These are phyloP conservation scores for Sicyos edulis DNA, from an alignment of 306 rosid species.

Conservation along the genomic window DNA sequence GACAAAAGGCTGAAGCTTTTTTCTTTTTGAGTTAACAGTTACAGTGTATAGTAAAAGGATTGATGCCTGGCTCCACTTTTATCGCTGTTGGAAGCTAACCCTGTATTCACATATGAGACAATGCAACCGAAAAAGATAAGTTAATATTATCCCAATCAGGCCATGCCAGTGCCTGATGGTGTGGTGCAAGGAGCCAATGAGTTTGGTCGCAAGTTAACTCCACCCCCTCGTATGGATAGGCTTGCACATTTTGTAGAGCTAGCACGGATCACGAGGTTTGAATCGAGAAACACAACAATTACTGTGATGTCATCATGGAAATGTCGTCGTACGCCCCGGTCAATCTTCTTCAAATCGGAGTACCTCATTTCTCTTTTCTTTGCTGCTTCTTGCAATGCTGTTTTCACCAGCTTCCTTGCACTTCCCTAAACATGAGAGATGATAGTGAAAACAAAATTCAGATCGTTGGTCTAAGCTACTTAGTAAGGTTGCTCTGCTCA, in stretches of 20 bases:
- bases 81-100: slow-evolving; percentile 47
- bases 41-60: slow-evolving; percentile 61
- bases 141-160: slow-evolving; percentile 35
- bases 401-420: slow-evolving; percentile 60
- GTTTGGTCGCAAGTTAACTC: slow-evolving; percentile 47
- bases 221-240: slow-evolving; percentile 58
- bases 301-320: slow-evolving; percentile 72
- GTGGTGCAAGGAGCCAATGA: slow-evolving; percentile 54
- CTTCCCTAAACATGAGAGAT: slow-evolving; percentile 37
- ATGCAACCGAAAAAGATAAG: slow-evolving; percentile 37
- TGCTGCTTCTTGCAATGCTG: slow-evolving; percentile 56
- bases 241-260: slow-evolving; percentile 43
- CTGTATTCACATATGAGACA: slow-evolving; percentile 77
- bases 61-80: slow-evolving; percentile 46
- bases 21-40: slow-evolving; percentile 47
- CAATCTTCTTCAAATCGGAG: slow-evolving; percentile 62
- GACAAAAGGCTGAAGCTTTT: slow-evolving; percentile 39
- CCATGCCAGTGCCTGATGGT: slow-evolving; percentile 38
- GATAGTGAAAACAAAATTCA: neutral
- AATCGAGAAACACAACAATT: slow-evolving; percentile 55
- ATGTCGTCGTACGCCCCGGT: slow-evolving; percentile 66
- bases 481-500: neutral
- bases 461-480: neutral
- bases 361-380: slow-evolving; percentile 80
- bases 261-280: slow-evolving; percentile 52